Evolutionary conservation across 306 rosid genomes (phyloP).

Genomic region (Sphenostylis stenocarpa): DNA sequence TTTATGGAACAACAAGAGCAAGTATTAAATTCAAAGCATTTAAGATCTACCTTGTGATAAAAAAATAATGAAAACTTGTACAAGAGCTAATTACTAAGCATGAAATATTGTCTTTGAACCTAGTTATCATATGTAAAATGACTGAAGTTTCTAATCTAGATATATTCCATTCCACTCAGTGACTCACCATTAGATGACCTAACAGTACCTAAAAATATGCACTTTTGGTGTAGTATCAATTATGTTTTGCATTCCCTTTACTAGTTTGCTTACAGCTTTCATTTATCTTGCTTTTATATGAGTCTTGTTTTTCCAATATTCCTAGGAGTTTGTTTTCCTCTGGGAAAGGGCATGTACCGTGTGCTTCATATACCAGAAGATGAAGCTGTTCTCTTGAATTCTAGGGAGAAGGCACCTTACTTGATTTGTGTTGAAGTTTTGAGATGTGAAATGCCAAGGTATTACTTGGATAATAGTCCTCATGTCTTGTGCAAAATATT

Average conservation of each 20-base stretch:
- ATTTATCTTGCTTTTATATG: constrained; percentile 21
- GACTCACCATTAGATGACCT: not conserved
- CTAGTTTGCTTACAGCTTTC: constrained; percentile 7
- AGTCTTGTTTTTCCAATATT: constrained; percentile 38
- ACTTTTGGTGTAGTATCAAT: constrained; percentile 17
- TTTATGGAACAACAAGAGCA: not conserved
- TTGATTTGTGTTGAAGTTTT: constrained; percentile 85
- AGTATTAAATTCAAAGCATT: not conserved
- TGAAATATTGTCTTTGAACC: not conserved
- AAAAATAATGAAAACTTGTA: not conserved
- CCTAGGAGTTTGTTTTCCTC: constrained; percentile 83
- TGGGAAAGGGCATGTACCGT: constrained; percentile 89
- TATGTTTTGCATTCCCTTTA: constrained; percentile 7
- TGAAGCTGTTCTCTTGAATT: constrained; percentile 92
- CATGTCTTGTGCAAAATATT: constrained; percentile 19
- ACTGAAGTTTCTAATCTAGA: not conserved
- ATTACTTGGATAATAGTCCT: constrained; percentile 36
- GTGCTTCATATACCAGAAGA: constrained; percentile 92
- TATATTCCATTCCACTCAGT: not conserved
- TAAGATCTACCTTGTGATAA: not conserved
- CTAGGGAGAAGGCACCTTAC: constrained; percentile 97
- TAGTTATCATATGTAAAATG: not conserved
- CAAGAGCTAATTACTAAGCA: not conserved
- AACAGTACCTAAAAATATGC: not conserved
- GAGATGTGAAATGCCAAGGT: constrained; percentile 84